Evolutionary conservation across 495 filamentous ascomycete species (phyloP).

Genomic region (Aspergillus nanangensis): DNA sequence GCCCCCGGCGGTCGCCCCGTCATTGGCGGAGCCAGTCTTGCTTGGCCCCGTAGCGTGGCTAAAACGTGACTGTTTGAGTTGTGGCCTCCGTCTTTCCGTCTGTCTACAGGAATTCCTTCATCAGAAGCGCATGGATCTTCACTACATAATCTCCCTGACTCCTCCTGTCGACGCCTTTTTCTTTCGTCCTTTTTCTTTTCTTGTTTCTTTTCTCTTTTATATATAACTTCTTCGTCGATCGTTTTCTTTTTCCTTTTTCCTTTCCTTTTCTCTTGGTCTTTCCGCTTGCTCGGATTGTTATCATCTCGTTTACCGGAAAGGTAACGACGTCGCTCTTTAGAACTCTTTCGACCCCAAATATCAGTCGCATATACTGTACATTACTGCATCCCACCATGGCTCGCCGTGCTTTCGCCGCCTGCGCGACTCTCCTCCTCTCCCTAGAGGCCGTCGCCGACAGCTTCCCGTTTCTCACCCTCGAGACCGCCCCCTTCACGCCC

Average conservation of each 20-base stretch:
- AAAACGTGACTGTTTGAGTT: too few relatives aligned
- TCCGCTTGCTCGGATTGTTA: background rate
- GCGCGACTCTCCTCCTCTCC: conserved; percentile 23
- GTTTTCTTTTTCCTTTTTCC: background rate
- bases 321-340: too few relatives aligned
- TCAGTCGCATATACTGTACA: too few relatives aligned
- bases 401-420: conserved; percentile 13
- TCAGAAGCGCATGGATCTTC: too few relatives aligned
- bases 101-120: too few relatives aligned
- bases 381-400: conserved; percentile 6
- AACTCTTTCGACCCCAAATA: too few relatives aligned
- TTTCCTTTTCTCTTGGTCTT: background rate
- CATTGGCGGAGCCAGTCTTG: too few relatives aligned
- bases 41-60: too few relatives aligned
- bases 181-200: background rate
- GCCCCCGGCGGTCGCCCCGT: too few relatives aligned
- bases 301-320: too few relatives aligned
- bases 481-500: conserved; percentile 24
- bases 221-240: background rate
- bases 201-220: background rate
- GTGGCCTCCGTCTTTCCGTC: too few relatives aligned
- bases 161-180: background rate
- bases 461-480: conserved; percentile 23
- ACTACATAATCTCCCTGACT: too few relatives aligned
- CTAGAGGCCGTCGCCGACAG: conserved; percentile 18